Conservation (phyloP, 495 filamentous ascomycete species). For the Chaetomium fimeti region DNA sequence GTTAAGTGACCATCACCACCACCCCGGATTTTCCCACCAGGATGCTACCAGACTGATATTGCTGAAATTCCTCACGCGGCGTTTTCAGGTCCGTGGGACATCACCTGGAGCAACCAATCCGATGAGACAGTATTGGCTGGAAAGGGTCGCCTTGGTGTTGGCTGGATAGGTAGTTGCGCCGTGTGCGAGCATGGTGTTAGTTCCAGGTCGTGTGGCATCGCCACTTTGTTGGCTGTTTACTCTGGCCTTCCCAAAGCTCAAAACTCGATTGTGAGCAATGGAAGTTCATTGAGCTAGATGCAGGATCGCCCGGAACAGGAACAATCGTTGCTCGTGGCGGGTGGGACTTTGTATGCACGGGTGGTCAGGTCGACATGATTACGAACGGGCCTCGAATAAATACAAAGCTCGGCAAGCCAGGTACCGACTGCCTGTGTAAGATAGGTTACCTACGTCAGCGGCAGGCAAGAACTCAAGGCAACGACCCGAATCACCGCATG, state of each 20-base stretch:
- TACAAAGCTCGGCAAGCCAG: too few species aligned
- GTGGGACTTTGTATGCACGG: too few species aligned
- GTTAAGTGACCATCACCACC: not conserved
- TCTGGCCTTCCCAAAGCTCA: not conserved
- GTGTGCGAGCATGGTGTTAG: not conserved
- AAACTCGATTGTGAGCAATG: not conserved
- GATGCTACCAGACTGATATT: constrained; percentile 19
- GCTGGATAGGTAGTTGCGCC: not conserved
- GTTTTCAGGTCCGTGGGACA: constrained; percentile 2
- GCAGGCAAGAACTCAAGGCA: not conserved
- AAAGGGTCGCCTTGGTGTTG: not conserved
- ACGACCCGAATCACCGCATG: not conserved
- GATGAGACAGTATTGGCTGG: not conserved
- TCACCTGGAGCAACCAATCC: not conserved
- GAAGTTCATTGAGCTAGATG: too few species aligned
- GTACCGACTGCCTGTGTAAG: too few species aligned
- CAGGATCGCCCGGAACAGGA: too few species aligned
- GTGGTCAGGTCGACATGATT: too few species aligned
- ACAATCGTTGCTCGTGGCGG: too few species aligned
- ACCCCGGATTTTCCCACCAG: constrained; percentile 7
- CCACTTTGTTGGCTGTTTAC: not conserved
- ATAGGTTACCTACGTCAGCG: too few species aligned
- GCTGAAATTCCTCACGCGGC: constrained; percentile 10
- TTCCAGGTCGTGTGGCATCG: not conserved
- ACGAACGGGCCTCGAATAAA: too few species aligned